These are phyloP conservation scores for Apiospora saccharicola DNA, from an alignment of 2,329 filamentous ascomycete species.

Conservation along the genomic window DNA sequence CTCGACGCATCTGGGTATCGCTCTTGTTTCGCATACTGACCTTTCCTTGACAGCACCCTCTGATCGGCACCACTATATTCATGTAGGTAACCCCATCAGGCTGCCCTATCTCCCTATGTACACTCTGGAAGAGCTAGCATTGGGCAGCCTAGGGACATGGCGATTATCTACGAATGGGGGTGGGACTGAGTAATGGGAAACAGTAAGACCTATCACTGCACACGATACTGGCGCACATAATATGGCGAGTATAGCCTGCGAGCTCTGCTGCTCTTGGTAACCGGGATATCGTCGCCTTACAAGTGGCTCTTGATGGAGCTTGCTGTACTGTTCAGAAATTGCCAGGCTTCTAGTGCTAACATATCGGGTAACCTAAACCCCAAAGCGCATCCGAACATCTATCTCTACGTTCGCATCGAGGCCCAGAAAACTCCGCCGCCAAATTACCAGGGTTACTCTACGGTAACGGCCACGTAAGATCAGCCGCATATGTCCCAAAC, in stretches of 20 bases:
- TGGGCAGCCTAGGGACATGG: neutral
- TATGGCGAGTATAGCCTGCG: neutral
- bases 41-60: neutral
- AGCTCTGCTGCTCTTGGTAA: neutral
- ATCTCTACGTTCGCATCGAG: neutral
- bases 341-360: neutral
- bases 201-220: neutral
- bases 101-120: neutral
- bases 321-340: neutral
- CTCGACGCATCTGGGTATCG: neutral
- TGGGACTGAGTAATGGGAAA: neutral
- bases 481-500: neutral
- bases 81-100: neutral
- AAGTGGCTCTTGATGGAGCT: constrained; percentile 5
- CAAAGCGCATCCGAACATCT: neutral
- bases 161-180: neutral
- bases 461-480: neutral
- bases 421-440: neutral
- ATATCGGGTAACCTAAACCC: neutral
- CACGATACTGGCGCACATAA: neutral
- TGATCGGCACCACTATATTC: neutral
- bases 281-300: neutral
- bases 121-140: neutral
- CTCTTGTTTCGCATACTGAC: neutral
- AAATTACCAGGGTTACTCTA: constrained; percentile 3